A percentile compares a stretch with the other conserved stretches of the same genome.
Evolutionary conservation across 257 asterid genomes (phyloP).

Genomic region (Paulownia fortunei): DNA sequence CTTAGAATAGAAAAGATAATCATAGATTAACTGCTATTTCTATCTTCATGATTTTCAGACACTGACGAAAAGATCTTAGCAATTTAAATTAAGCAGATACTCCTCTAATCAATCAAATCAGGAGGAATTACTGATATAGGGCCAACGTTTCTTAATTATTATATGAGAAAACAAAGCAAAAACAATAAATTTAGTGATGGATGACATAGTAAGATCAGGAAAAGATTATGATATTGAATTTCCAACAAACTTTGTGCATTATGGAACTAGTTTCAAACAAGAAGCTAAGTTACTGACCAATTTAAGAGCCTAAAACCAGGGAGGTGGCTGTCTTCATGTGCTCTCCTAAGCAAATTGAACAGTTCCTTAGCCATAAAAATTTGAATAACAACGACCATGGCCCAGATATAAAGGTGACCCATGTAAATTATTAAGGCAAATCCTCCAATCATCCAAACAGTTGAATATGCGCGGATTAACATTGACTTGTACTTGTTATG

Average conservation of each 20-base stretch:
- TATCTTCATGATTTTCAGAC: constrained; percentile 1
- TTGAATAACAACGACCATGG: constrained; percentile 88
- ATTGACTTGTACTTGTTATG: constrained; percentile 88
- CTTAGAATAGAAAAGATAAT: neutral
- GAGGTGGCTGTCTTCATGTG: constrained; percentile 87
- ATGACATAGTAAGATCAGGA: neutral
- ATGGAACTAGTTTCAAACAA: constrained; percentile 8
- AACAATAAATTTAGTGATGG: neutral
- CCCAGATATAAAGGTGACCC: constrained; percentile 99
- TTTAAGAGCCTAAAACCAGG: constrained; percentile 97
- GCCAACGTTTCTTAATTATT: neutral
- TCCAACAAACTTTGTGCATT: neutral
- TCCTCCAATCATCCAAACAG: constrained; percentile 98
- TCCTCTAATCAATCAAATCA: constrained; percentile 19
- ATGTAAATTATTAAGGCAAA: constrained; percentile 75
- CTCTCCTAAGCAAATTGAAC: constrained; percentile 80
- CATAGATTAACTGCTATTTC: neutral
- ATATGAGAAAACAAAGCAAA: constrained; percentile 5
- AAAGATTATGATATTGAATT: neutral
- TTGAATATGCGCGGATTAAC: constrained; percentile 80
- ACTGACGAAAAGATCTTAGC: neutral
- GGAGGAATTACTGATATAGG: neutral
- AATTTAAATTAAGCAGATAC: neutral
- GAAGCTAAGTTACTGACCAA: constrained; percentile 59
- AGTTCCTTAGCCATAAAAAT: constrained; percentile 93